A percentile compares a stretch with the other conserved stretches of the same genome.
phyloP scores from a whole-genome alignment of 1,284 basidiomycete species.

The Volvariella volvacea region DNA sequence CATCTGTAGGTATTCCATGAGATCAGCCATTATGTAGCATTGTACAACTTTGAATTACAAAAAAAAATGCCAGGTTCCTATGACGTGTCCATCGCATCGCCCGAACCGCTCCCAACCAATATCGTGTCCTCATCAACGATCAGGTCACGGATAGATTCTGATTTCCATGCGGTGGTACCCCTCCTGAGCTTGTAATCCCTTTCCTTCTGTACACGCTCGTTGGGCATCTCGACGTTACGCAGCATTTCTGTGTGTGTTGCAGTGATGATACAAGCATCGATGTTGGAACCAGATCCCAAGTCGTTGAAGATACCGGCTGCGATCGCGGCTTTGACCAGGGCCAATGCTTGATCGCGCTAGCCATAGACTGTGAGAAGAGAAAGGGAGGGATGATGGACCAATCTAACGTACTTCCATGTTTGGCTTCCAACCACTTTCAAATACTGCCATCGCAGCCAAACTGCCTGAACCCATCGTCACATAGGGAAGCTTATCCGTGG shows the following conservation, averaged over 20 bases:
- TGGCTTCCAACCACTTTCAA: slow-evolving; percentile 84
- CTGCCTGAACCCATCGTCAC: slow-evolving; percentile 98
- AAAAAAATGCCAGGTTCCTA: slow-evolving; percentile 28
- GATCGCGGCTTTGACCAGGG: slow-evolving; percentile 83
- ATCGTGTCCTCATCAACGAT: slow-evolving; percentile 69
- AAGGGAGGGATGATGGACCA: slow-evolving; percentile 5
- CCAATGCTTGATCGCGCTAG: slow-evolving; percentile 79
- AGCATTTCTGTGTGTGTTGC: slow-evolving; percentile 80
- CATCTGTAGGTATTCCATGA: slow-evolving; percentile 1
- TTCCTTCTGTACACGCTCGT: slow-evolving; percentile 82
- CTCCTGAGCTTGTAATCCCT: slow-evolving; percentile 77
- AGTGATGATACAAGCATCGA: slow-evolving; percentile 95
- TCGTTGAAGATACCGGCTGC: slow-evolving; percentile 99
- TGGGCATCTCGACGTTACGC: slow-evolving; percentile 89
- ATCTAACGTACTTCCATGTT: slow-evolving; percentile 64
- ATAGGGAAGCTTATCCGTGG: slow-evolving; percentile 97
- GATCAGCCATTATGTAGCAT: slow-evolving; percentile 1
- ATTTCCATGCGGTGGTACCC: slow-evolving; percentile 86
- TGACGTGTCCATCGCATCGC: slow-evolving; percentile 73
- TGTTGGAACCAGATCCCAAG: slow-evolving; percentile 94
- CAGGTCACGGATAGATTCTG: slow-evolving; percentile 67
- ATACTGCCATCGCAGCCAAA: slow-evolving; percentile 97
- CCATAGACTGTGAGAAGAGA: neutral
- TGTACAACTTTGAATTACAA: neutral
- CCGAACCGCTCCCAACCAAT: slow-evolving; percentile 25